These are phyloP conservation scores for Nadsonia starkeyi-henricii DNA, from an alignment of 1,139 yeast genomes.

Conservation along the genomic window DNA sequence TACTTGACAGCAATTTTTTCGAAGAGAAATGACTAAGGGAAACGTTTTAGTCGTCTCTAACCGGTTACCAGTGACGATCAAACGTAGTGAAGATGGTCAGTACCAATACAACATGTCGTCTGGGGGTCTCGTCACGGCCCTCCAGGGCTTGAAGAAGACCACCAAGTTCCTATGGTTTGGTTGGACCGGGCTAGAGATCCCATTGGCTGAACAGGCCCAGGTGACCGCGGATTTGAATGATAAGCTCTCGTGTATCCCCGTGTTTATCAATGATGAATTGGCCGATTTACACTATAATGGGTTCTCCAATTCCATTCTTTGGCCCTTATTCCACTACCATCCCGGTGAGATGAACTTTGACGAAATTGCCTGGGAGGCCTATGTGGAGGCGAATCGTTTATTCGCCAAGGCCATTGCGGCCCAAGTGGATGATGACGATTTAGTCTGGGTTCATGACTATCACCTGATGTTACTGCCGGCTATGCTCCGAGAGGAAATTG, in stretches of 20 bases:
- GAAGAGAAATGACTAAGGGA: conserved; percentile 20
- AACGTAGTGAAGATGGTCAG: conserved; percentile 50
- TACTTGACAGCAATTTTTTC: no score
- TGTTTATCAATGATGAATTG: conserved; percentile 70
- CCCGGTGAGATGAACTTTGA: conserved; percentile 99
- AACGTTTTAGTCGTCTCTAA: conserved; percentile 88
- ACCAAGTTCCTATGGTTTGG: conserved; percentile 95
- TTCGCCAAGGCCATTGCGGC: conserved; percentile 68
- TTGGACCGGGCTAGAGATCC: conserved; percentile 91
- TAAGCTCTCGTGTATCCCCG: conserved; percentile 82
- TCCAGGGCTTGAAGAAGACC: conserved; percentile 77
- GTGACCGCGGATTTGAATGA: conserved; percentile 60
- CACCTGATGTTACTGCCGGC: conserved; percentile 92
- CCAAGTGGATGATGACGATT: conserved; percentile 67
- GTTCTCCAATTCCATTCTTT: conserved; percentile 76
- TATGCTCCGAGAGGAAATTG: conserved; percentile 59
- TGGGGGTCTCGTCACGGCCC: conserved; percentile 93
- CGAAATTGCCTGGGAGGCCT: conserved; percentile 96
- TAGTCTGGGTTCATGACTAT: conserved; percentile 97
- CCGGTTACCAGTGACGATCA: conserved; percentile 86
- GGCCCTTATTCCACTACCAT: conserved; percentile 98
- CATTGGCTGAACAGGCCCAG: conserved; percentile 53
- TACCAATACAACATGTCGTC: conserved; percentile 76
- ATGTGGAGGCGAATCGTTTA: conserved; percentile 77
- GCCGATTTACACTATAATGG: conserved; percentile 97